A percentile compares a stretch with the other conserved stretches of the same genome.
phyloP scores from a whole-genome alignment of 495 filamentous ascomycete species.

The Podospora sp. region DNA sequence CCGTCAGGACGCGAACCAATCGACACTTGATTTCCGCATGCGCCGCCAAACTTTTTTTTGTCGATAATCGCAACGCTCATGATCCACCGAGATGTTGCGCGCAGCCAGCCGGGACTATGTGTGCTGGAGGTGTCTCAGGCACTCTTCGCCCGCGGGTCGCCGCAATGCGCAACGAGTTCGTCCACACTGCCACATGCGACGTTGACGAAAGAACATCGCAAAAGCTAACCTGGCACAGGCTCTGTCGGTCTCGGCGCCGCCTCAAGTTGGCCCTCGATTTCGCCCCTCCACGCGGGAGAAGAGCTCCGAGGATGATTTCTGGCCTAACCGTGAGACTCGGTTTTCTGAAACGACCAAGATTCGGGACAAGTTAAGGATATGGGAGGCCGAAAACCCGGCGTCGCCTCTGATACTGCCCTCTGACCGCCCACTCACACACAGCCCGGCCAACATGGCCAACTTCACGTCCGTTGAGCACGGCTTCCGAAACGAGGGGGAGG shows the following conservation, averaged over 20 bases:
- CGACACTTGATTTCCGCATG: neutral
- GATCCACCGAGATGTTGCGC: slow-evolving; percentile 31
- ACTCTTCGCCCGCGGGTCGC: neutral
- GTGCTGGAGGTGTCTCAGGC: slow-evolving; percentile 36
- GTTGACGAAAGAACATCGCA: neutral
- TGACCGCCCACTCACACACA: neutral
- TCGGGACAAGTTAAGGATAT: slow-evolving; percentile 55
- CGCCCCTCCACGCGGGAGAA: neutral
- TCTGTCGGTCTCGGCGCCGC: neutral
- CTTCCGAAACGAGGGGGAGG: slow-evolving; percentile 33
- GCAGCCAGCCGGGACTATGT: slow-evolving; percentile 33
- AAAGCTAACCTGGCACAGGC: neutral
- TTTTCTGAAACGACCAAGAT: slow-evolving; percentile 33
- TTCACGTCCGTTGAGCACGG: slow-evolving; percentile 16
- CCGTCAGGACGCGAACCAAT: slow-evolving; percentile 16
- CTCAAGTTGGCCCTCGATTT: neutral
- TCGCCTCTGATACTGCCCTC: neutral
- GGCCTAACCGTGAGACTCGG: neutral
- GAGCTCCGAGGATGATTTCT: neutral
- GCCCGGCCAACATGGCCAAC: neutral
- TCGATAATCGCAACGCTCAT: neutral
- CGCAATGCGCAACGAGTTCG: neutral
- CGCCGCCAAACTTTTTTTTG: neutral
- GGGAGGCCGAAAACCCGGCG: slow-evolving; percentile 53
- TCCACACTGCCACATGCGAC: neutral